Evolutionary conservation across 225 moss, liverwort and hornwort species (phyloP).

Genomic region (Polytrichum commune): DNA sequence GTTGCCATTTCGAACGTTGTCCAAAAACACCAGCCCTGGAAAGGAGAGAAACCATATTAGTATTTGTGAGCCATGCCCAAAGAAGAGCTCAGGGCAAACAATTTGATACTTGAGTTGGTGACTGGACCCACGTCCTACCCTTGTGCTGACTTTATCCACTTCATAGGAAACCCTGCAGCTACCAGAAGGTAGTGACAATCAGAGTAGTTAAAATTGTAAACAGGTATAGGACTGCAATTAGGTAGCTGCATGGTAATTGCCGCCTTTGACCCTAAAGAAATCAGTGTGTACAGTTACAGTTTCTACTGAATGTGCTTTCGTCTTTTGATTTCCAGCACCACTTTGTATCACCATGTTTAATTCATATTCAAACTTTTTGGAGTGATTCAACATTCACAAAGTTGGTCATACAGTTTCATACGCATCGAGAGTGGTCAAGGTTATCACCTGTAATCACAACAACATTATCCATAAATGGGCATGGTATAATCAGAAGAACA

Average conservation of each 20-base stretch:
- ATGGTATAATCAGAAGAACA: no score
- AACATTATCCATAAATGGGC: no score
- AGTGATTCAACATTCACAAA: no score
- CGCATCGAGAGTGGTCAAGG: no score
- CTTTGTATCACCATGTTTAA: background rate
- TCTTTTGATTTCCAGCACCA: background rate
- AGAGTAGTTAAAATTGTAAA: no score
- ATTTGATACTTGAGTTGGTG: background rate
- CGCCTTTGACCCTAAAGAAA: background rate
- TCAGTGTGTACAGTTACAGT: background rate
- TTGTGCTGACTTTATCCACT: background rate
- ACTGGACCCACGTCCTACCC: background rate
- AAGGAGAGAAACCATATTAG: conserved; percentile 36
- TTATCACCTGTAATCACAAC: no score
- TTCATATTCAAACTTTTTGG: no score
- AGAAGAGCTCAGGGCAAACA: conserved; percentile 1
- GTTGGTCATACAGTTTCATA: no score
- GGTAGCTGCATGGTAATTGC: background rate
- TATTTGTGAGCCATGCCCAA: conserved; percentile 13
- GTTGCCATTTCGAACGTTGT: conserved; percentile 63
- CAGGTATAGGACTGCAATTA: background rate
- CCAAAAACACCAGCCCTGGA: conserved; percentile 51
- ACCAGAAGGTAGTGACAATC: no score
- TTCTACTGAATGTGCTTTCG: background rate
- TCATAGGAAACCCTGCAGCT: background rate